Evolutionary conservation across 495 filamentous ascomycete species (phyloP).

Genomic region (Elasticomyces elasticus): DNA sequence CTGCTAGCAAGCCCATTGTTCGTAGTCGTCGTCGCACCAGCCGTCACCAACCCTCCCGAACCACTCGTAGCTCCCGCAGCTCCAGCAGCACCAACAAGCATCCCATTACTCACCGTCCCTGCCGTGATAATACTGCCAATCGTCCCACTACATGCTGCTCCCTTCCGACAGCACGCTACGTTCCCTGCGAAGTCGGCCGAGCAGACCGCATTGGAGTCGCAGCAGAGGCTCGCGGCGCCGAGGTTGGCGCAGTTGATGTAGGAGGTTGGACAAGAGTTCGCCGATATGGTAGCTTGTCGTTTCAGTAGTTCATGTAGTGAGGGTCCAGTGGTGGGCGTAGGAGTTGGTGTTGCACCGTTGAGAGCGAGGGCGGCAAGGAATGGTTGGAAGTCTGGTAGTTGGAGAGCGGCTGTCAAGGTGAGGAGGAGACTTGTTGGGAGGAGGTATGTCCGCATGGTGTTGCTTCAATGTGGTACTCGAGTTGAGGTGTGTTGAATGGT

Average conservation of each 20-base stretch:
- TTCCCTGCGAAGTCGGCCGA: slow-evolving; percentile 48
- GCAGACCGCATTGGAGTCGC: slow-evolving; percentile 43
- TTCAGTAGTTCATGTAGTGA: not conserved
- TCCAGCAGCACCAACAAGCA: slow-evolving; percentile 5
- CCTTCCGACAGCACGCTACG: slow-evolving; percentile 56
- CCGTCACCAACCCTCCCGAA: not conserved
- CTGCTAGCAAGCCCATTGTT: not conserved
- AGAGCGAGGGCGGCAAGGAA: slow-evolving; percentile 10
- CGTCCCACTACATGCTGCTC: slow-evolving; percentile 53
- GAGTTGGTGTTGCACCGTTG: not conserved
- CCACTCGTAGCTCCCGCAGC: not conserved
- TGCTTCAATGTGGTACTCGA: not conserved
- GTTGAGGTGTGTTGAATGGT: not conserved
- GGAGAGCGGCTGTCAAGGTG: slow-evolving; percentile 2
- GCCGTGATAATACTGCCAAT: slow-evolving; percentile 30
- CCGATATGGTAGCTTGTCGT: not conserved
- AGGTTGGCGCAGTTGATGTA: slow-evolving; percentile 44
- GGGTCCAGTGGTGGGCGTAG: not conserved
- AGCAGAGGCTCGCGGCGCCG: slow-evolving; percentile 47
- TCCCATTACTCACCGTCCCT: slow-evolving; percentile 16
- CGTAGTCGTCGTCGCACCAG: not conserved
- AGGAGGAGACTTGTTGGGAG: not conserved
- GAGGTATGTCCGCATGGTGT: not conserved
- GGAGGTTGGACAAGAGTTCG: slow-evolving; percentile 37
- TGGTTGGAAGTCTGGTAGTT: slow-evolving; percentile 3